Percentiles rank a stretch among this genome's conserved stretches.
These are phyloP conservation scores for Lupinus albus DNA, from an alignment of 306 rosid species.

Conservation along the genomic window DNA sequence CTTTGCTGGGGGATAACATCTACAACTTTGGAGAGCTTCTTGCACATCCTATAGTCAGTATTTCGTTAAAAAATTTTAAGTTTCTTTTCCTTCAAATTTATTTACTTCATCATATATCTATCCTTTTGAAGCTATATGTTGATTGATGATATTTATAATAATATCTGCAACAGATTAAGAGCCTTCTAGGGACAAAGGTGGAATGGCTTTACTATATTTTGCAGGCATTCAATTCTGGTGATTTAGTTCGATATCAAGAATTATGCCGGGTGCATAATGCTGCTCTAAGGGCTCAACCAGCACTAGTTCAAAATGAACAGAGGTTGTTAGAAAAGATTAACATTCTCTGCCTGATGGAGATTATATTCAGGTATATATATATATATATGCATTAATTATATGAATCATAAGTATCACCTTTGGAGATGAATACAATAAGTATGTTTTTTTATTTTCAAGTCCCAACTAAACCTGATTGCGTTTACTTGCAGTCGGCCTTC, in stretches of 20 bases:
- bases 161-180: slow-evolving; percentile 64
- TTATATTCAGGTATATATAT: slow-evolving; percentile 80
- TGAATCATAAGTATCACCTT: slow-evolving; percentile 7
- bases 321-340: slow-evolving; percentile 91
- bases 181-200: slow-evolving; percentile 88
- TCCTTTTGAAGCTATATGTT: slow-evolving; percentile 20
- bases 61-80: not conserved
- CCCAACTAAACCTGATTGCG: slow-evolving; percentile 19
- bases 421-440: not conserved
- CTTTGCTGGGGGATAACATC: slow-evolving; percentile 93
- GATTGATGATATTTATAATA: slow-evolving; percentile 23
- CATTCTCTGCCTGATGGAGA: slow-evolving; percentile 98
- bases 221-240: slow-evolving; percentile 95
- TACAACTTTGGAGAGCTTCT: slow-evolving; percentile 99
- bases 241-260: slow-evolving; percentile 89
- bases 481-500: slow-evolving; percentile 85
- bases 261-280: slow-evolving; percentile 84
- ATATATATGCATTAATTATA: not conserved
- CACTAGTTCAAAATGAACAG: slow-evolving; percentile 87
- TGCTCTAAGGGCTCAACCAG: slow-evolving; percentile 93
- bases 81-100: not conserved
- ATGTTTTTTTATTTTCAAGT: not conserved
- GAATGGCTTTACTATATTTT: slow-evolving; percentile 99
- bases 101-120: slow-evolving; percentile 3
- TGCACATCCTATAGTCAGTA: slow-evolving; percentile 95